phyloP scores from a whole-genome alignment of 2,329 filamentous ascomycete species.

The Scytalidium lignicola region DNA sequence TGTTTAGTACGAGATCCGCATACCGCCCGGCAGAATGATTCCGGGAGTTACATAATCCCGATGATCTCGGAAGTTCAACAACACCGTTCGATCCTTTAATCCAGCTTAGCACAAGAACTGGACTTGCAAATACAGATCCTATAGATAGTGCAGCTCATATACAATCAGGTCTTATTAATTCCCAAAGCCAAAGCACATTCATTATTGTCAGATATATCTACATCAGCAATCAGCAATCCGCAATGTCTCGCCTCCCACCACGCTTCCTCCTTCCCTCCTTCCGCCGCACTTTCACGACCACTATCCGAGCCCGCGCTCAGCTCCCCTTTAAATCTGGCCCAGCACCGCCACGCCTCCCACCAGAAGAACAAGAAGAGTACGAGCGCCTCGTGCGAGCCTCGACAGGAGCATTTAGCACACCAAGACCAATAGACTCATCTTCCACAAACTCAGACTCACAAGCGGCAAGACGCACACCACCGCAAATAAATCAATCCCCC shows the following conservation, averaged over 20 bases:
- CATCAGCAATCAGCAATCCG: background rate
- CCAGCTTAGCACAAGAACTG: too few species aligned
- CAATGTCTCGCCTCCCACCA: slow-evolving; percentile 23
- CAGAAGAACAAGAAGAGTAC: slow-evolving; percentile 85
- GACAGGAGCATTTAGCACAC: slow-evolving; percentile 73
- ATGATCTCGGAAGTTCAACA: background rate
- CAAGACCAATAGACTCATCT: slow-evolving; percentile 15
- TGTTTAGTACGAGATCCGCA: background rate
- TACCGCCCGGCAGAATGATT: background rate
- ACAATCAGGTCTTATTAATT: too few species aligned
- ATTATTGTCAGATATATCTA: too few species aligned
- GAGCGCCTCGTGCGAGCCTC: slow-evolving; percentile 76
- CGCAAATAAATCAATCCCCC: slow-evolving; percentile 46
- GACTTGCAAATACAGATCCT: too few species aligned
- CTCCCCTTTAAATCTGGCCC: slow-evolving; percentile 47
- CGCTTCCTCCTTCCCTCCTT: slow-evolving; percentile 19
- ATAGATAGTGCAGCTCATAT: too few species aligned
- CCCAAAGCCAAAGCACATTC: too few species aligned
- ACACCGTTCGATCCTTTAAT: background rate
- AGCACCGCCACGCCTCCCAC: slow-evolving; percentile 78
- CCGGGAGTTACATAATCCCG: background rate
- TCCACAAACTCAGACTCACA: slow-evolving; percentile 17
- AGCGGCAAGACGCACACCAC: slow-evolving; percentile 14
- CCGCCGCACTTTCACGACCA: slow-evolving; percentile 23
- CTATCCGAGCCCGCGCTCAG: slow-evolving; percentile 20